Percentiles rank a stretch among this genome's conserved stretches.
Evolutionary conservation across 352 stramenopile genomes (phyloP).

Genomic region (Phytophthora syringae): DNA sequence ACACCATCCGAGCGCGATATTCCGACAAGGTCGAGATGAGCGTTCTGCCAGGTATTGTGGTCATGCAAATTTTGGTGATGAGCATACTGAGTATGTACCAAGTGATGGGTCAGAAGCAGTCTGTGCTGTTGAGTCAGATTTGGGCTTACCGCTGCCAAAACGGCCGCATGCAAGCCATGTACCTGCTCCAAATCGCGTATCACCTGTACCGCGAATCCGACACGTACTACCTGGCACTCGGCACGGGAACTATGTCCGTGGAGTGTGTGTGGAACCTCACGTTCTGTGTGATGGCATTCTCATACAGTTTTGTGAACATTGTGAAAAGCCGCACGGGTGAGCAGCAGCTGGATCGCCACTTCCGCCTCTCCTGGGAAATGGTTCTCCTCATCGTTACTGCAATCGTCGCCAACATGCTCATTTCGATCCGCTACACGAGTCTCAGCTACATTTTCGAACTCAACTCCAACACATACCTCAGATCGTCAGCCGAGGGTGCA

Average conservation of each 20-base stretch:
- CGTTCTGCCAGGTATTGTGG: slow-evolving; percentile 38
- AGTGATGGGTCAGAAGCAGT: slow-evolving; percentile 43
- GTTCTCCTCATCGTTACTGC: slow-evolving; percentile 39
- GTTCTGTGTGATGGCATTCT: slow-evolving; percentile 45
- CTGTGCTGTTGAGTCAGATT: slow-evolving; percentile 44
- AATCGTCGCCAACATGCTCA: slow-evolving; percentile 33
- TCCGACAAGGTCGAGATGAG: slow-evolving; percentile 42
- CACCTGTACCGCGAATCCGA: slow-evolving; percentile 42
- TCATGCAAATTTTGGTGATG: slow-evolving; percentile 45
- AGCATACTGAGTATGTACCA: slow-evolving; percentile 42
- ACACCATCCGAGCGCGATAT: slow-evolving; percentile 34
- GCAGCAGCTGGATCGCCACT: slow-evolving; percentile 41
- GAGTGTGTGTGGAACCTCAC: slow-evolving; percentile 48
- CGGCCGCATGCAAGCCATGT: slow-evolving; percentile 44
- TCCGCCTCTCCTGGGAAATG: slow-evolving; percentile 45
- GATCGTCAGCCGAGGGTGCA: slow-evolving; percentile 23
- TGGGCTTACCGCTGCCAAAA: slow-evolving; percentile 49
- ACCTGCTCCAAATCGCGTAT: slow-evolving; percentile 42
- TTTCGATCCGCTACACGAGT: slow-evolving; percentile 37
- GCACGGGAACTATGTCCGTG: slow-evolving; percentile 45
- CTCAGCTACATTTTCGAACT: slow-evolving; percentile 36
- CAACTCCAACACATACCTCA: slow-evolving; percentile 32
- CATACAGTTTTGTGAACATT: slow-evolving; percentile 45
- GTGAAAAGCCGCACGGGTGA: slow-evolving; percentile 38
- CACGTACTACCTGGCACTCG: slow-evolving; percentile 40